These are phyloP conservation scores for Rosa multiflora DNA, from an alignment of 306 rosid genomes.

Conservation along the genomic window DNA sequence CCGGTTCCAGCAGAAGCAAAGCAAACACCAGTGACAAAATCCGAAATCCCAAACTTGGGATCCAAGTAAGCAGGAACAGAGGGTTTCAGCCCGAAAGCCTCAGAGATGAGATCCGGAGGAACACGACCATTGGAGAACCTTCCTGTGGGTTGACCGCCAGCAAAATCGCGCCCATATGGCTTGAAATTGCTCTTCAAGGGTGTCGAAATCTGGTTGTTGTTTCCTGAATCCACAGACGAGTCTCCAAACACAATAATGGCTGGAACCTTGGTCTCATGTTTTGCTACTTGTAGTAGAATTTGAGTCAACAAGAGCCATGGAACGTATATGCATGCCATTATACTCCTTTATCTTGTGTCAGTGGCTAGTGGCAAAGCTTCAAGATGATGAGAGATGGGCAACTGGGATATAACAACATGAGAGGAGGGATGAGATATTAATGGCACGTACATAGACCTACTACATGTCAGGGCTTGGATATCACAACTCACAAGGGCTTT, in stretches of 20 bases:
- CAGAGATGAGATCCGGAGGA: slow-evolving; percentile 46
- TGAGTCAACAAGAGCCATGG: slow-evolving; percentile 21
- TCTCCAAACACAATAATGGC: slow-evolving; percentile 58
- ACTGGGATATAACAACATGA: not conserved
- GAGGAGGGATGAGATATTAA: not conserved
- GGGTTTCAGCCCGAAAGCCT: slow-evolving; percentile 44
- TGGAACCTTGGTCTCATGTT: slow-evolving; percentile 28
- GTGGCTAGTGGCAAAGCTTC: not conserved
- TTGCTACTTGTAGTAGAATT: slow-evolving; percentile 12
- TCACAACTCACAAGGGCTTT: not conserved
- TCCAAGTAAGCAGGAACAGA: slow-evolving; percentile 50
- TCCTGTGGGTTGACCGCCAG: slow-evolving; percentile 42
- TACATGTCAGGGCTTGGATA: not conserved
- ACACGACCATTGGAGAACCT: slow-evolving; percentile 46
- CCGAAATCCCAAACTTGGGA: slow-evolving; percentile 35
- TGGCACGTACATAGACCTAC: not conserved
- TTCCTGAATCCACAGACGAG: slow-evolving; percentile 52
- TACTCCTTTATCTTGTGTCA: not conserved
- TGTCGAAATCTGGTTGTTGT: slow-evolving; percentile 40
- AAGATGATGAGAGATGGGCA: not conserved
- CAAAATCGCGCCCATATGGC: slow-evolving; percentile 53
- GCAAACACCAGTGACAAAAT: slow-evolving; percentile 54
- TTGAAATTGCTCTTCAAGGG: slow-evolving; percentile 42
- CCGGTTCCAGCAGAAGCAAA: slow-evolving; percentile 64
- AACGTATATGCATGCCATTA: slow-evolving; percentile 21